Conservation (phyloP, 352 stramenopile genomes). For the Phytophthora pluvialis region DNA sequence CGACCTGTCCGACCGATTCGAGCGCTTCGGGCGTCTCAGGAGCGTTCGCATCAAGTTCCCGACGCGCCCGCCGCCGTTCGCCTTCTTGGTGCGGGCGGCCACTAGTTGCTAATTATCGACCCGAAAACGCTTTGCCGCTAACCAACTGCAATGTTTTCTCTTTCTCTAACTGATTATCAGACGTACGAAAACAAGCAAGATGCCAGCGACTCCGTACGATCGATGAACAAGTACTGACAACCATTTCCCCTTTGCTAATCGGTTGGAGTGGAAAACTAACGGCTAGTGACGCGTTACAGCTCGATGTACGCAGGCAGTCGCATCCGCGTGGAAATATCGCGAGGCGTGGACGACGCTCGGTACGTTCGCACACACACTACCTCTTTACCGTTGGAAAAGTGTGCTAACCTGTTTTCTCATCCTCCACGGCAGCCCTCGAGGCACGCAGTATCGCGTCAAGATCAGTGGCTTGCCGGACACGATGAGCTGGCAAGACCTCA, state of each 20-base stretch:
- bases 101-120: neutral
- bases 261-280: neutral
- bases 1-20: conserved; percentile 64
- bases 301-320: conserved; percentile 41
- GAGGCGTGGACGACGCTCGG: conserved; percentile 29
- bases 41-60: conserved; percentile 66
- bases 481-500: conserved; percentile 70
- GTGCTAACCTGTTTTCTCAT: conserved; percentile 4
- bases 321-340: conserved; percentile 67
- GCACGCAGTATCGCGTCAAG: conserved; percentile 62
- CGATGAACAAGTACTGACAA: conserved; percentile 58
- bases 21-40: conserved; percentile 51
- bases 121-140: neutral
- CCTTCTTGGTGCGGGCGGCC: conserved; percentile 56
- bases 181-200: conserved; percentile 65
- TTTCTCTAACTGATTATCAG: conserved; percentile 30
- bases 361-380: conserved; percentile 10
- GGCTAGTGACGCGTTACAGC: conserved; percentile 8
- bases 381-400: neutral
- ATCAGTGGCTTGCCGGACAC: conserved; percentile 50
- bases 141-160: neutral
- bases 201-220: conserved; percentile 56
- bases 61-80: conserved; percentile 49
- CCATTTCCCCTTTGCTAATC: neutral
- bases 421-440: conserved; percentile 29